Evolutionary conservation across 192 early-diverging fungal species (phyloP).

Genomic region (Entomortierella chlamydospora): DNA sequence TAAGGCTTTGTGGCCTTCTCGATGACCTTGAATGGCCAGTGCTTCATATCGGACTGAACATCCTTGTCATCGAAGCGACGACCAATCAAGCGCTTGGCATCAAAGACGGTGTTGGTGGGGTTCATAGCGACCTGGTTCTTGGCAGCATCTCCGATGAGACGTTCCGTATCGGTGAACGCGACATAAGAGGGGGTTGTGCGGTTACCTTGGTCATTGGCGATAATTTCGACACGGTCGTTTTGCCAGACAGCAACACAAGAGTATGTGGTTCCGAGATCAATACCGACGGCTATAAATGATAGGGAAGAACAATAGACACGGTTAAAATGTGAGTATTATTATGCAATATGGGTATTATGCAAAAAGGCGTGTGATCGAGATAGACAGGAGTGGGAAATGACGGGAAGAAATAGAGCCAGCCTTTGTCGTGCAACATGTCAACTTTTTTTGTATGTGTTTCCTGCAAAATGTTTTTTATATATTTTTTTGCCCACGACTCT

Average conservation of each 20-base stretch:
- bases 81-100: constrained; percentile 98
- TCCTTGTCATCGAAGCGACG: constrained; percentile 91
- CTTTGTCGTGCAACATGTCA: no score
- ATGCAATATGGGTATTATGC: no score
- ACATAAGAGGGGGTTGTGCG: constrained; percentile 99
- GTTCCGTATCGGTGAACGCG: constrained; percentile 96
- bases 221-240: constrained; percentile 90
- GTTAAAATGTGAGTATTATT: no score
- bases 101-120: constrained; percentile 97
- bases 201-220: constrained; percentile 99
- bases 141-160: constrained; percentile 98
- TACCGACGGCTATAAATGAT: constrained; percentile 59
- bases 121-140: constrained; percentile 99
- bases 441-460: no score
- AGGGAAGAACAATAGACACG: not conserved
- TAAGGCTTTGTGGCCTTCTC: constrained; percentile 89
- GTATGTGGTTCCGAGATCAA: constrained; percentile 70
- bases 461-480: no score
- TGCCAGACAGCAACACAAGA: constrained; percentile 86
- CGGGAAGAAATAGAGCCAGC: no score
- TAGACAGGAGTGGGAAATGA: no score
- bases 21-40: constrained; percentile 95
- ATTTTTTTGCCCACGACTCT: no score
- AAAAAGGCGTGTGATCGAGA: no score
- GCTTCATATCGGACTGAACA: constrained; percentile 99